Base-by-base conservation (phyloP, 805 yeast genomes). In the Suhomyces emberorum region DNA sequence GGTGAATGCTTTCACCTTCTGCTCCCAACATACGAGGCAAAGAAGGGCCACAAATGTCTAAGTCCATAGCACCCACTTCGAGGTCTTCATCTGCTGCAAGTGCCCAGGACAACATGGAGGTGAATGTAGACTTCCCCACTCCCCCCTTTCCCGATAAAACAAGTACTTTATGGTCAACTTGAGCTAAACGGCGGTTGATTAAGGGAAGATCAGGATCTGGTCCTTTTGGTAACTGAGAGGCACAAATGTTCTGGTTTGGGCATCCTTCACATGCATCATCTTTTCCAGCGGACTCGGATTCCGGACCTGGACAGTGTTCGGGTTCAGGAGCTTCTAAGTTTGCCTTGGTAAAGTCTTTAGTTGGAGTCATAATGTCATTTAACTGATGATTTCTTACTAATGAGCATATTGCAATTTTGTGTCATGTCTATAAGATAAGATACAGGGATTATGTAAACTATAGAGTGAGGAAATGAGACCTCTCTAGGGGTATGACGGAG, bases 261-360 rank as follows among this genome's bases (percentile, higher is more conserved):
- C 99, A 93, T 8, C 97, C 96, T 7, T 67, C 74, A 56, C 99
- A 93, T 9, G 98, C 95, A 54, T 87, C 96, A 3, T 87, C 89
- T 50, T 83, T 79, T 6, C 99, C 99, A 2, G 99, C 98, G 35
- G 65, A 62, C 48, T 88, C 97, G 2, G 95, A 83, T 55, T 91
- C 96, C 1, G 98, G 95, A 1, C 98, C 99, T 0, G 98, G 98
- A 65, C 99, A 93, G 60, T 93, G 98, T 55, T 88, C 97, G 1
- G 98, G 98, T 52, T 83, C 95, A 0, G 93, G 88, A 0, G 81
- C 86, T 37, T 70, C 47, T 16, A 65, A 51, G 28, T 52, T 47
- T 33, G 47, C 32, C 17, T 49, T 36, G 5, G 34, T 28, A 17
- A 37, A 30, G 28, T 35, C 32, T 23, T 24, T 30, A 10, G 35